These are phyloP conservation scores for Amoeboaphelidium occidentale DNA, from an alignment of 371 early-diverging fungal genomes.

Conservation along the genomic window DNA sequence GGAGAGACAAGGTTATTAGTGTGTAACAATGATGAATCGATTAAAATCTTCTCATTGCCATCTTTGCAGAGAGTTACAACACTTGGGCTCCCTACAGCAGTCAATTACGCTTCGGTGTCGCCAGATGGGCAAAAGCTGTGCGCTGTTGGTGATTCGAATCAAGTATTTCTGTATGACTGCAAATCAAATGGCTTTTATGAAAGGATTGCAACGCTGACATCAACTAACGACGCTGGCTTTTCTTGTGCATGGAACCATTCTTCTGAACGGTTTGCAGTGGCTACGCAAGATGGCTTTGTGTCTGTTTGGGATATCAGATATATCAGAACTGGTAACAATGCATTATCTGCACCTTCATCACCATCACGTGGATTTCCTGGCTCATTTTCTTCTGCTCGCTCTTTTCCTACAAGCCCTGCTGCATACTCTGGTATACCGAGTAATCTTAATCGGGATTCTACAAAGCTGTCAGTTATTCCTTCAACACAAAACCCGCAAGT, in stretches of 20 bases:
- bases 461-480: not conserved
- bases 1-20: conserved; percentile 41
- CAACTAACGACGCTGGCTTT: conserved; percentile 33
- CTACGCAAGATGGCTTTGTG: conserved; percentile 50
- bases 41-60: conserved; percentile 58
- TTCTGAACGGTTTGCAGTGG: conserved; percentile 47
- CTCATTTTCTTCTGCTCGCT: not conserved
- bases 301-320: conserved; percentile 46
- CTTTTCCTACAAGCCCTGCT: conserved; percentile 14
- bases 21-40: conserved; percentile 79
- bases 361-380: not conserved
- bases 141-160: conserved; percentile 62
- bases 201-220: conserved; percentile 32
- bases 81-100: conserved; percentile 50
- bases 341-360: not conserved
- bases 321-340: conserved; percentile 5
- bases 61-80: conserved; percentile 33
- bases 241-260: conserved; percentile 55
- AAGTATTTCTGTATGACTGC: conserved; percentile 50
- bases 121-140: conserved; percentile 55
- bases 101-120: conserved; percentile 58
- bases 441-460: conserved; percentile 1
- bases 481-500: conserved; percentile 22
- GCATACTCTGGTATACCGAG: conserved; percentile 17
- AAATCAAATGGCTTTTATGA: conserved; percentile 30